Conservation (phyloP, 257 asterid genomes). For the Solanum virginianum region DNA sequence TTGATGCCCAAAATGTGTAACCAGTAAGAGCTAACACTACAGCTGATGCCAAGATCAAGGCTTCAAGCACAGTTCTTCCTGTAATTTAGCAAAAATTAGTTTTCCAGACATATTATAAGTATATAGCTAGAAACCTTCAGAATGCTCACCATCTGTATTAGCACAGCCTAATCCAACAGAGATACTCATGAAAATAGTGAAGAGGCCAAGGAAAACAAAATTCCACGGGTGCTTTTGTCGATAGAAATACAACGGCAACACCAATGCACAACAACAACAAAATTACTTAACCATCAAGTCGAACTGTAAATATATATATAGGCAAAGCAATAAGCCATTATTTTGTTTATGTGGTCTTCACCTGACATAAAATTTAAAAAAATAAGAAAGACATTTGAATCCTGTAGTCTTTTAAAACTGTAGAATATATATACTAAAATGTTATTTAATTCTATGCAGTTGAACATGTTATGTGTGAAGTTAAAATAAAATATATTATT, state of each 20-base stretch:
- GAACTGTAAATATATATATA: no score
- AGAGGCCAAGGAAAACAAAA: slow-evolving; percentile 84
- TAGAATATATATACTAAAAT: no score
- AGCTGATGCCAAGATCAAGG: slow-evolving; percentile 85
- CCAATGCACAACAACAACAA: slow-evolving; percentile 21
- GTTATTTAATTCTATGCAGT: no score
- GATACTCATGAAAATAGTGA: slow-evolving; percentile 62
- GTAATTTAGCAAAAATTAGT: not conserved
- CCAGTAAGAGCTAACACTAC: slow-evolving; percentile 78
- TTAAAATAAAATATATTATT: no score
- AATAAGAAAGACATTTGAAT: not conserved
- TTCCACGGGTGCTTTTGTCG: slow-evolving; percentile 84
- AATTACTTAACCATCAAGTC: not conserved
- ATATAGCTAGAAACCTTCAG: not conserved
- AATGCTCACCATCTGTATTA: slow-evolving; percentile 67
- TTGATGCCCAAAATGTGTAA: slow-evolving; percentile 97
- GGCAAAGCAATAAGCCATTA: no score
- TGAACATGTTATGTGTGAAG: no score
- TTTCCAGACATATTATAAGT: not conserved
- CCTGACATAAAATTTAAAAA: not conserved
- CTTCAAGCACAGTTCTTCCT: slow-evolving; percentile 88
- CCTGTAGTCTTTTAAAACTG: no score
- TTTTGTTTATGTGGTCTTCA: not conserved
- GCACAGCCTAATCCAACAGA: slow-evolving; percentile 89
- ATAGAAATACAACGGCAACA: slow-evolving; percentile 76